Base-by-base conservation (phyloP, 2,329 filamentous ascomycete species). In the Rosellinia necatrix region DNA sequence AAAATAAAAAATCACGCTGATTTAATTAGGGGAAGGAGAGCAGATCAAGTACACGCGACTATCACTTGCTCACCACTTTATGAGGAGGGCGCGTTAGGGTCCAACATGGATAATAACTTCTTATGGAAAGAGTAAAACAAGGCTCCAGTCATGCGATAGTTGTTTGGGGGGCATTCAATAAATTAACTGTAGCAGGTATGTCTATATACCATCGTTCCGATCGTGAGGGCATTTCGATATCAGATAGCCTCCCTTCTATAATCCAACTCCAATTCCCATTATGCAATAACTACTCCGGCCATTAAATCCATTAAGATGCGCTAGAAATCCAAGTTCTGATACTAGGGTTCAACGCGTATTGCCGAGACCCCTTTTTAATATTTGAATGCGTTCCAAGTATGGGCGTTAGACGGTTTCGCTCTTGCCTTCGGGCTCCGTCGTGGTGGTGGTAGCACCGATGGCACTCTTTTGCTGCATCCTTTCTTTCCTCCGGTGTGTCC, bases 401-500 rank as follows among this genome's bases (percentile, higher is more conserved):
- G n/a, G n/a, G n/a, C n/a, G n/a, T 41, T 40, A 57, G 8, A 53
- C 37, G 13, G 9, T 52, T 21, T 53, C 54, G 4, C 51, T 34
- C 5, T 40, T 51, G 4, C 27, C 24, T 15, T 19, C 15, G n/a
- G 37, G 29, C 3, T 49, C 24, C 17, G n/a, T n/a, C 4, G 25
- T 2, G 27, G 48, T 22, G 12, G n/a, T n/a, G 6, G 25, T 2
- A 32, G 48, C 27, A 9, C 32, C 38, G 13, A 15, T 32, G 19
- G n/a, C 38, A 17, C n/a, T 21, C 27, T 57, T 57, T 25, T 53
- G 48, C 3, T 48, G 56, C 12, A 34, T 43, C 35, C 44, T 63
- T 13, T 60, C 59, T 35, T 60, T 68, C 43, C 60, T 46, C 21
- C 63, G 67, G 46, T 70, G 65, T 3, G 68, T 58, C 48, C 66